Evolutionary conservation across 164 flowering plant species (phyloP).

Genomic region (Amborella trichopoda): DNA sequence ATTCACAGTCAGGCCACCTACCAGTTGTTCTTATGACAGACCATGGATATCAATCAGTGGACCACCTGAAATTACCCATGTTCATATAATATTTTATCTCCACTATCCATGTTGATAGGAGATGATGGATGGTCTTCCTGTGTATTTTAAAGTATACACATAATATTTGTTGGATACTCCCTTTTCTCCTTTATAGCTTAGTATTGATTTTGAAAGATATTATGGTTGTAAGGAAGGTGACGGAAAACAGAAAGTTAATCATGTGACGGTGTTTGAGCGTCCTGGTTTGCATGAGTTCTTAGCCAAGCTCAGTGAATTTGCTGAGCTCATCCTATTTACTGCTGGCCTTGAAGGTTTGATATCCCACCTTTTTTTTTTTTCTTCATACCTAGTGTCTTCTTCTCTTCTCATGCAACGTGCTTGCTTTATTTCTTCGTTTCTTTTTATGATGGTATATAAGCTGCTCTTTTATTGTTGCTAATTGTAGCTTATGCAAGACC

Average conservation of each 20-base stretch:
- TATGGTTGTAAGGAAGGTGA: slow-evolving; percentile 57
- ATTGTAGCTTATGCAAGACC: slow-evolving; percentile 80
- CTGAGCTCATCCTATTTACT: slow-evolving; percentile 84
- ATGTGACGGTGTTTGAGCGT: slow-evolving; percentile 96
- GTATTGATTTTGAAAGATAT: not conserved
- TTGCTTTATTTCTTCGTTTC: not conserved
- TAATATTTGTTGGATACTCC: too few species aligned
- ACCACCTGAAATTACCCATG: too few species aligned
- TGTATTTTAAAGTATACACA: too few species aligned
- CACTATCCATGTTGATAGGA: too few species aligned
- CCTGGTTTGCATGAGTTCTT: slow-evolving; percentile 85
- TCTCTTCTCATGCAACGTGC: not conserved
- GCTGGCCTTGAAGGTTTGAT: slow-evolving; percentile 97
- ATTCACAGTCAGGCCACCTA: too few species aligned
- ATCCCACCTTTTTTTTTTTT: not conserved
- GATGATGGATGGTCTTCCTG: too few species aligned
- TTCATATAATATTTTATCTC: too few species aligned
- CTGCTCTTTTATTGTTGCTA: slow-evolving; percentile 1
- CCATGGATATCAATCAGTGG: too few species aligned
- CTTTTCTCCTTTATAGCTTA: too few species aligned
- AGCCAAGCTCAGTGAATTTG: slow-evolving; percentile 59
- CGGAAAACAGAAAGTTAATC: slow-evolving; percentile 78
- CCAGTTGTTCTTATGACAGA: too few species aligned
- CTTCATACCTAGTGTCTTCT: not conserved
- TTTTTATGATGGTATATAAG: too few species aligned